phyloP scores from a whole-genome alignment of 108 stramenopile species.

The Discostella stelligeroides region DNA sequence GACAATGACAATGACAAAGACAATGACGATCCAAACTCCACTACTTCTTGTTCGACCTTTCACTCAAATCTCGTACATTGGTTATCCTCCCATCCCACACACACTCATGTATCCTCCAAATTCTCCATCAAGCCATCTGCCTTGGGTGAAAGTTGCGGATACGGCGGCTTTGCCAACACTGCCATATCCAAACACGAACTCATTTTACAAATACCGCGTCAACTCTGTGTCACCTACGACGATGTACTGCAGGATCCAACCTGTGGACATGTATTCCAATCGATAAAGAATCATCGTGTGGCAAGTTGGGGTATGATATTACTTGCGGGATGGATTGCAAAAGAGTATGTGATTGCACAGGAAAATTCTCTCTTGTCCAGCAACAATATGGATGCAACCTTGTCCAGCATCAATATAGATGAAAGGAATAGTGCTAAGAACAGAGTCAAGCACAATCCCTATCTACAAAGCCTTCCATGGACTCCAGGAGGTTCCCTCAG shows the following conservation, averaged over 20 bases:
- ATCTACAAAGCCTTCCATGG: slow-evolving; percentile 77
- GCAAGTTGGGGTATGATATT: slow-evolving; percentile 61
- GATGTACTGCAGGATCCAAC: slow-evolving; percentile 48
- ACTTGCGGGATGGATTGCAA: slow-evolving; percentile 74
- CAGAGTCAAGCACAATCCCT: slow-evolving; percentile 36
- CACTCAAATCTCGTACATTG: slow-evolving; percentile 27
- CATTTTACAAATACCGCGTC: slow-evolving; percentile 64
- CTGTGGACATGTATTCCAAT: slow-evolving; percentile 57
- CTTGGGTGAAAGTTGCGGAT: slow-evolving; percentile 55
- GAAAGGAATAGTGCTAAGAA: slow-evolving; percentile 15
- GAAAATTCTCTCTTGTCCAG: background rate
- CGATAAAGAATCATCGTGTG: slow-evolving; percentile 47
- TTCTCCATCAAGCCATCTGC: slow-evolving; percentile 32
- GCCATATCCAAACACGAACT: slow-evolving; percentile 52
- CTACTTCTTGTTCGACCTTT: background rate
- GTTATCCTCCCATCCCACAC: slow-evolving; percentile 18
- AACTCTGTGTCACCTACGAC: slow-evolving; percentile 60
- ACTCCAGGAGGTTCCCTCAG: slow-evolving; percentile 55
- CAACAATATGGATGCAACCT: background rate
- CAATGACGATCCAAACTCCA: background rate
- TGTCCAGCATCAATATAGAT: background rate
- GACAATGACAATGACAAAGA: background rate
- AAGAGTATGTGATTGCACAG: slow-evolving; percentile 52
- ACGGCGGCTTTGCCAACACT: slow-evolving; percentile 59
- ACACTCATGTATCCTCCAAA: slow-evolving; percentile 37